Conservation (phyloP, 768 basidiomycete species). For the Tricholoma sp. region DNA sequence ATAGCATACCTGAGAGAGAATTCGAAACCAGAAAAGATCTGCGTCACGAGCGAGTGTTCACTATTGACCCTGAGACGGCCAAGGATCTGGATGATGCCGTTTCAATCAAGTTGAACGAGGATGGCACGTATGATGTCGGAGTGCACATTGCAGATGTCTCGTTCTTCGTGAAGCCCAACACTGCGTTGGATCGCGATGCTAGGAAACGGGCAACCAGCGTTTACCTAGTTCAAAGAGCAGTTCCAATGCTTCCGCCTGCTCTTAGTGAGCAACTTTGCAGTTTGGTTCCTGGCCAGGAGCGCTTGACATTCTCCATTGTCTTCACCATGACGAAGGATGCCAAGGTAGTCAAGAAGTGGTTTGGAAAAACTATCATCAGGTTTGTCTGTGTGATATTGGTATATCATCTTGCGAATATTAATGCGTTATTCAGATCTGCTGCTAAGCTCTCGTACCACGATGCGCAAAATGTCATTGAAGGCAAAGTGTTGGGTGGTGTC, state of each 20-base stretch:
- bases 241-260: conserved; percentile 96
- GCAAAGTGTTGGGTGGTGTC: conserved; percentile 49
- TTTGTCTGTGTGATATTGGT: conserved; percentile 26
- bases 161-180: conserved; percentile 91
- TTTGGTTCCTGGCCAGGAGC: conserved; percentile 81
- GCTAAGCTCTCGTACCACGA: conserved; percentile 81
- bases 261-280: conserved; percentile 92
- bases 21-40: conserved; percentile 85
- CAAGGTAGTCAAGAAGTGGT: conserved; percentile 82
- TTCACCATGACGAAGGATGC: conserved; percentile 85
- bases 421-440: conserved; percentile 54
- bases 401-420: neutral
- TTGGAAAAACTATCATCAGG: conserved; percentile 91
- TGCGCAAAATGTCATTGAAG: conserved; percentile 80
- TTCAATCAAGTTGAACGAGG: conserved; percentile 83
- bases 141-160: conserved; percentile 98
- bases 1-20: conserved; percentile 85
- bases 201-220: conserved; percentile 96
- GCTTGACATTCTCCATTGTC: conserved; percentile 85
- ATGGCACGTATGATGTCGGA: conserved; percentile 89
- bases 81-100: conserved; percentile 95
- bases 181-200: conserved; percentile 96
- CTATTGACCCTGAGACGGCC: conserved; percentile 86
- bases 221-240: conserved; percentile 92
- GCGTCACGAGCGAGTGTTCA: conserved; percentile 81